A percentile compares a stretch with the other conserved stretches of the same genome.
Evolutionary conservation across 2,329 filamentous ascomycete species (phyloP).

Genomic region (Paraphaeosphaeria sporulosa): DNA sequence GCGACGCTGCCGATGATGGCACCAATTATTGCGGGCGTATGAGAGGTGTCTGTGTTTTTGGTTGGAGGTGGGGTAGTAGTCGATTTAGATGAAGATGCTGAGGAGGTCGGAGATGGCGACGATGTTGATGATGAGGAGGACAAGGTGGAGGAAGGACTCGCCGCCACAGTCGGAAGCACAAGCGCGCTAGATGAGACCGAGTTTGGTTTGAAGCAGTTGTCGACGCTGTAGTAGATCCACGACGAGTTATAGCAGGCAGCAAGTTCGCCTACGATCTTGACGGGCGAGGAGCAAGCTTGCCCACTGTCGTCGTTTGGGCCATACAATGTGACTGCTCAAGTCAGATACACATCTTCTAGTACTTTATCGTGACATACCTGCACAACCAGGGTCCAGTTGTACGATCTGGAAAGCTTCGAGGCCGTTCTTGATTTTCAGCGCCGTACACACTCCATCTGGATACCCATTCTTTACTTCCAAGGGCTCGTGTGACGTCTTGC

Average conservation of each 20-base stretch:
- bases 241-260: slow-evolving; percentile 36
- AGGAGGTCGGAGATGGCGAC: slow-evolving; percentile 12
- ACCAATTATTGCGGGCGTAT: slow-evolving; percentile 27
- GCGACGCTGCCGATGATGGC: slow-evolving; percentile 25
- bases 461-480: slow-evolving; percentile 27
- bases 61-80: neutral
- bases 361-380: slow-evolving; percentile 20
- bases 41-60: neutral
- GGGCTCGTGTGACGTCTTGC: slow-evolving; percentile 20
- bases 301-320: slow-evolving; percentile 22
- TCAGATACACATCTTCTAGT: slow-evolving; percentile 2
- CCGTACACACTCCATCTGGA: slow-evolving; percentile 23
- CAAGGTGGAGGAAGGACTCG: neutral
- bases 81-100: neutral
- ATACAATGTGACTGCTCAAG: slow-evolving; percentile 33
- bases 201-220: slow-evolving; percentile 26
- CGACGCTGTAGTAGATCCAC: slow-evolving; percentile 40
- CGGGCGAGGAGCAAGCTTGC: slow-evolving; percentile 25
- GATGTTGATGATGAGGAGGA: neutral
- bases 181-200: slow-evolving; percentile 16
- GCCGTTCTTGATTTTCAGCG: slow-evolving; percentile 18
- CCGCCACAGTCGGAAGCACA: slow-evolving; percentile 9
- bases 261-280: slow-evolving; percentile 28
- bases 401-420: slow-evolving; percentile 33
- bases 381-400: slow-evolving; percentile 34